Evolutionary conservation across 257 asterid species (phyloP).

Genomic region (Salvia splendens): DNA sequence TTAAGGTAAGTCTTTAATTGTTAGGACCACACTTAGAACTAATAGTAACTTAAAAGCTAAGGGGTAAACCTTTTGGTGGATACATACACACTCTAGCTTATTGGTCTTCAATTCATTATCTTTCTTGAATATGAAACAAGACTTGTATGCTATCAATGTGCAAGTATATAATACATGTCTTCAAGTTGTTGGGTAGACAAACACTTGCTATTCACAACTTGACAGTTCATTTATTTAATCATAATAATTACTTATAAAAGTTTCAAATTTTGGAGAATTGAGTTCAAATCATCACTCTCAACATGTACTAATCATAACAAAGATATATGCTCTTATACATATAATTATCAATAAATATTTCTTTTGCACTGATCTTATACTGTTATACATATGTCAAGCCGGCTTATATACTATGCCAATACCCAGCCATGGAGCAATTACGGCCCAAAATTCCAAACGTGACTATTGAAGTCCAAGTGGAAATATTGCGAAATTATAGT

Average conservation of each 20-base stretch:
- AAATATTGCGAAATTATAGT: background rate
- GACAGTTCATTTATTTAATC: background rate
- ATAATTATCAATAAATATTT: background rate
- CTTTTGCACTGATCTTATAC: background rate
- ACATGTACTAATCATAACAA: background rate
- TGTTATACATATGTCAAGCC: background rate
- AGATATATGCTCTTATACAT: background rate
- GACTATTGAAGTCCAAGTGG: background rate
- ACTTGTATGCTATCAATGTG: conserved; percentile 9
- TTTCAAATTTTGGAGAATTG: conserved; percentile 1
- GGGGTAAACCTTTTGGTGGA: conserved; percentile 42
- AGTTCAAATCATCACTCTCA: conserved; percentile 1
- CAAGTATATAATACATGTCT: background rate
- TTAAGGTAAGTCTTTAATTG: conserved; percentile 37
- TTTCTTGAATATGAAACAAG: conserved; percentile 52
- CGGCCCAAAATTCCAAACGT: background rate
- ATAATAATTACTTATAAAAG: conserved; percentile 13
- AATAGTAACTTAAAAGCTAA: conserved; percentile 79
- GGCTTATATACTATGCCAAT: background rate
- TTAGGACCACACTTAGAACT: conserved; percentile 37
- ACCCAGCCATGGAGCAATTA: too few species aligned
- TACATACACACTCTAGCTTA: conserved; percentile 35
- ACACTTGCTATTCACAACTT: conserved; percentile 2
- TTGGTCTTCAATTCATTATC: conserved; percentile 39
- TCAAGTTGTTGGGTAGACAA: conserved; percentile 31